phyloP scores from a whole-genome alignment of 805 yeast genomes.

The Tetrapisispora fleetii region DNA sequence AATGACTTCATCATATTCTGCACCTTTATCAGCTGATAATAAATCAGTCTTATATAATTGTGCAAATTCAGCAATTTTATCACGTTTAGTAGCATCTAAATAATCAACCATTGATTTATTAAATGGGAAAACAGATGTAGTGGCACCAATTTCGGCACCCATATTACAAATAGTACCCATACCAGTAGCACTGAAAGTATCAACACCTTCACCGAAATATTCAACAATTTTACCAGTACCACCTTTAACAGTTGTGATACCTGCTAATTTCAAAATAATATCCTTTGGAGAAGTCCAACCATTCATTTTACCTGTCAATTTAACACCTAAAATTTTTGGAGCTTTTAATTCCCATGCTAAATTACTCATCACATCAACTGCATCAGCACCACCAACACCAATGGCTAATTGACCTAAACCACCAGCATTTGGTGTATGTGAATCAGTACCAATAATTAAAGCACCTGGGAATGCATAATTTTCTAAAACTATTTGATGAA shows the following conservation, averaged over 20 bases:
- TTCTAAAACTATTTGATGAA: constrained; percentile 93
- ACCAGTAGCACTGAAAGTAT: constrained; percentile 90
- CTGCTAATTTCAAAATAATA: constrained; percentile 86
- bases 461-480: constrained; percentile 98
- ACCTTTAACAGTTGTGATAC: constrained; percentile 91
- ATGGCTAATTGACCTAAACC: constrained; percentile 96
- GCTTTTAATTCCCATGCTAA: constrained; percentile 97
- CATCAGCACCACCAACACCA: constrained; percentile 99
- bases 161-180: constrained; percentile 98
- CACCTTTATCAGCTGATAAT: constrained; percentile 82
- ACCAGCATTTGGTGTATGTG: constrained; percentile 97
- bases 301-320: constrained; percentile 79
- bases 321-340: constrained; percentile 90
- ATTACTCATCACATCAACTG: constrained; percentile 92
- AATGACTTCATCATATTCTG: constrained; percentile 86
- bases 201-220: constrained; percentile 92
- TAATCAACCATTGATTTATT: constrained; percentile 82
- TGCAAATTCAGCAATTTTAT: constrained; percentile 76
- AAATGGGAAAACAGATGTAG: constrained; percentile 96
- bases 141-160: constrained; percentile 99
- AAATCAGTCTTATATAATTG: constrained; percentile 53
- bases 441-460: constrained; percentile 91
- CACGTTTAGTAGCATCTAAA: constrained; percentile 78
- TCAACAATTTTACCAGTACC: constrained; percentile 97
- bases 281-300: constrained; percentile 99